phyloP scores from a whole-genome alignment of 2,329 filamentous ascomycete genomes.

The Didymella arachidicola region DNA sequence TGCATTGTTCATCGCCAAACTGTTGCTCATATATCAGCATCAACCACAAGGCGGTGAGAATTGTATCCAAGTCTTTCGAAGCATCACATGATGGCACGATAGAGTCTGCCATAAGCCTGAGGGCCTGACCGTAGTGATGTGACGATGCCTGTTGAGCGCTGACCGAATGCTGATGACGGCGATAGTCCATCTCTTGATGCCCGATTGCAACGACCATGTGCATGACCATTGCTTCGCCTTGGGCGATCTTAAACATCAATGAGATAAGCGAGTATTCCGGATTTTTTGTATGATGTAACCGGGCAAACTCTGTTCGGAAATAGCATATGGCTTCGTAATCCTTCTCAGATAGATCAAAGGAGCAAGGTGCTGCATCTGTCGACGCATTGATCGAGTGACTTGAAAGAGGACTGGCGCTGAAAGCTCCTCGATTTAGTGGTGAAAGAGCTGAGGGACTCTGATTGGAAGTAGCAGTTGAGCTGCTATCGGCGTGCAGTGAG shows the following conservation, averaged over 20 bases:
- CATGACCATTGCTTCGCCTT: constrained; percentile 49
- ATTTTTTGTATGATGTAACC: constrained; percentile 50
- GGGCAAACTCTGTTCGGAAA: constrained; percentile 50
- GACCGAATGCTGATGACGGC: constrained; percentile 13
- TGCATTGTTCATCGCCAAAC: constrained; percentile 47
- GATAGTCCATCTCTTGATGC: constrained; percentile 42
- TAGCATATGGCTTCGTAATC: constrained; percentile 51
- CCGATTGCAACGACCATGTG: constrained; percentile 49
- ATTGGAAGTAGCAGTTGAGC: too few species aligned
- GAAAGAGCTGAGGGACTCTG: background rate
- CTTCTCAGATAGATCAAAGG: constrained; percentile 36
- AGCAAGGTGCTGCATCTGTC: constrained; percentile 18
- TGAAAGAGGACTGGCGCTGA: background rate
- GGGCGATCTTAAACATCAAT: constrained; percentile 48
- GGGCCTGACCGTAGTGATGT: constrained; percentile 44
- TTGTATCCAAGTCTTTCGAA: constrained; percentile 40
- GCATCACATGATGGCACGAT: constrained; percentile 27
- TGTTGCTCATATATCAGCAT: constrained; percentile 53
- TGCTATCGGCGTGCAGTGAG: too few species aligned
- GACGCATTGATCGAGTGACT: background rate
- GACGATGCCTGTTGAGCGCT: constrained; percentile 13
- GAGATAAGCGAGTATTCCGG: constrained; percentile 48
- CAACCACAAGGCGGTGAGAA: constrained; percentile 46
- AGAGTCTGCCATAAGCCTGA: constrained; percentile 44
- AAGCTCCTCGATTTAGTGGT: background rate